Percentiles rank a stretch among this genome's conserved stretches.
Evolutionary conservation across 2,329 filamentous ascomycete species (phyloP).

Genomic region (Nemania abortiva): DNA sequence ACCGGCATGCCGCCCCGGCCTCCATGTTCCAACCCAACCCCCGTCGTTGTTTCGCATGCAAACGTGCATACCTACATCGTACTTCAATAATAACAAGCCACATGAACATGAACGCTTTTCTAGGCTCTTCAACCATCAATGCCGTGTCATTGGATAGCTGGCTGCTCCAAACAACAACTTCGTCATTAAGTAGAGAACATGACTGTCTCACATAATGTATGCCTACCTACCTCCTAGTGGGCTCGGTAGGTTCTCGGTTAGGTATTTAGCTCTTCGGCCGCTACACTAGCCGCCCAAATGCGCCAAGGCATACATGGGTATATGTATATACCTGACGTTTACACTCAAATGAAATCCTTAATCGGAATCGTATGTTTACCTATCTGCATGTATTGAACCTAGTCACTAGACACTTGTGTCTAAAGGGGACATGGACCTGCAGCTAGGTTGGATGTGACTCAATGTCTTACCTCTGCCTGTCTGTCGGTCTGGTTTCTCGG

Average conservation of each 20-base stretch:
- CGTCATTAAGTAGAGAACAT: no score
- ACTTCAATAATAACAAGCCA: conserved; percentile 7
- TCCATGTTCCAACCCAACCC: neutral
- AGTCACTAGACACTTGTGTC: neutral
- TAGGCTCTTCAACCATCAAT: neutral
- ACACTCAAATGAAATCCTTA: no score
- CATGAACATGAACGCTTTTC: conserved; percentile 1
- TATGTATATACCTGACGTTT: no score
- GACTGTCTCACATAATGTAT: no score
- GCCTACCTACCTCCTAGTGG: no score
- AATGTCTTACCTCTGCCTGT: neutral
- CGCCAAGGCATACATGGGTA: no score
- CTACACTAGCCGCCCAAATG: no score
- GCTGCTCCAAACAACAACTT: no score
- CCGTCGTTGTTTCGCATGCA: conserved; percentile 1
- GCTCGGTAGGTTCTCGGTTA: no score
- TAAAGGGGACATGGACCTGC: neutral
- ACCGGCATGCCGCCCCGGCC: conserved; percentile 18
- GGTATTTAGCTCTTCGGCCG: no score
- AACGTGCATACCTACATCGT: neutral
- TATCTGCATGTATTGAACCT: neutral
- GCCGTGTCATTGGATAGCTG: no score
- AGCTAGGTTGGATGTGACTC: neutral
- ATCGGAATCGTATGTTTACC: neutral
- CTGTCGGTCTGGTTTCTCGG: neutral